Base-by-base conservation (phyloP, 2,329 filamentous ascomycete species). In the Nigrograna mackinnonii region DNA sequence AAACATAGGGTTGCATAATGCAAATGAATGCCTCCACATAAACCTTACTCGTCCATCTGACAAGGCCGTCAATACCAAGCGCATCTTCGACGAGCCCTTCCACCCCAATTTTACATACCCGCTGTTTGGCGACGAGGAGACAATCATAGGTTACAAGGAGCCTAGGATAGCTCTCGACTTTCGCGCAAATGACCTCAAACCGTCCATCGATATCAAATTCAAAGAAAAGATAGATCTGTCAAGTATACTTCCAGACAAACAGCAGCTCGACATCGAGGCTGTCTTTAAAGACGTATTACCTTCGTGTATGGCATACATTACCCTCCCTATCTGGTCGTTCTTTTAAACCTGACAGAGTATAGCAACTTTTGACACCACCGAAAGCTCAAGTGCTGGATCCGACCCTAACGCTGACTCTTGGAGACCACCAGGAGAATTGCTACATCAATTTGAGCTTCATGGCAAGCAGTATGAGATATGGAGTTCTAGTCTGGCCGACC, bases 41-140 rank as follows among this genome's bases (percentile, higher is more conserved):
- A 70, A 65, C 39, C 56, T 71, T 12, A 59, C 60, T 43, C 66
- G 67, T 14, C 57, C 60, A 6, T 44, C 48, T 40, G 47, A 34
- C 32, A 39, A 49, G 24, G 35, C 53, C 24, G 46, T 41, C 43
- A 47, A 55, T 26, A 44, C 46, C 9, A 43, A 57, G 45, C 57
- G 48, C 38, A 53, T 50, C 62, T 79, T 82, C 80, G 56, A 80
- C 78, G 22, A 72, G 86, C 54, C 81, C 20, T 97, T 99, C 68
- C 79, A 89, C 47, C 95, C 94, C 0, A 81, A 82, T 61, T 95
- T 91, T 67, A 96, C 92, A 14, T 96, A 97, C 68, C 77, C 89
- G 1, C 87, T 99, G 50, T 96, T 97, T 56, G 90, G 90, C 59
- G 87, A 97, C n/a, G 86, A 94, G 6, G 91, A 99, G 69, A 81